Conservation (phyloP, 441 rosid genomes). For the Gossypium gossypioides region DNA sequence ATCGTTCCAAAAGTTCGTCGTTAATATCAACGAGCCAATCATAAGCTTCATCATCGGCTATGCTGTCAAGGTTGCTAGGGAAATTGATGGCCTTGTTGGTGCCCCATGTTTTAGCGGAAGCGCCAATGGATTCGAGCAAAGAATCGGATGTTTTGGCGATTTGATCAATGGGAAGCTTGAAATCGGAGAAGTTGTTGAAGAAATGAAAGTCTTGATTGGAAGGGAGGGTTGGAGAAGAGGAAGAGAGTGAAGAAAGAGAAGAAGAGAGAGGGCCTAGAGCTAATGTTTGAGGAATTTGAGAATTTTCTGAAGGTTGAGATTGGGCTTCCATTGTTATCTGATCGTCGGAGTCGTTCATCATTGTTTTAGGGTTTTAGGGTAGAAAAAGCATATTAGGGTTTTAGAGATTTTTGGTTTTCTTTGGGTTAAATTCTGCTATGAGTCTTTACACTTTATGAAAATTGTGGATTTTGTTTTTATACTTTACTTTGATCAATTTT, state of each 20-base stretch:
- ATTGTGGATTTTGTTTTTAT: too few relatives aligned
- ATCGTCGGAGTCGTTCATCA: constrained; percentile 19
- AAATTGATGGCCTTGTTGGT: constrained; percentile 19
- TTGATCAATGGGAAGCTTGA: constrained; percentile 47
- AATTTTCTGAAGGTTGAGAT: constrained; percentile 15
- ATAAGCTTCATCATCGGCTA: constrained; percentile 40
- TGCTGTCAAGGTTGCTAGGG: constrained; percentile 27
- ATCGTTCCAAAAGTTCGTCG: constrained; percentile 56
- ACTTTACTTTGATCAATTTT: too few relatives aligned
- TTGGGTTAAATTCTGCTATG: not conserved
- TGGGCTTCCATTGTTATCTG: constrained; percentile 15
- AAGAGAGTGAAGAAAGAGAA: constrained; percentile 47
- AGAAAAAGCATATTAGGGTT: not conserved
- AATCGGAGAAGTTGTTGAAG: constrained; percentile 63
- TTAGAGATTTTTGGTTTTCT: not conserved
- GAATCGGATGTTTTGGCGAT: constrained; percentile 41
- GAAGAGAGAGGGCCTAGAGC: constrained; percentile 31
- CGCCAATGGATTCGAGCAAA: constrained; percentile 48
- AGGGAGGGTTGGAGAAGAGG: constrained; percentile 55
- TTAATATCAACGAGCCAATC: constrained; percentile 65
- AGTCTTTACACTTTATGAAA: too few relatives aligned
- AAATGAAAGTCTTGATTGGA: constrained; percentile 67
- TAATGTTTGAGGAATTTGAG: constrained; percentile 28
- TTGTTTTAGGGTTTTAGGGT: constrained; percentile 17
- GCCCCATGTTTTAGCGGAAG: constrained; percentile 26